Evolutionary conservation across 1,284 basidiomycete genomes (phyloP).

Genomic region (Malassezia furfur): DNA sequence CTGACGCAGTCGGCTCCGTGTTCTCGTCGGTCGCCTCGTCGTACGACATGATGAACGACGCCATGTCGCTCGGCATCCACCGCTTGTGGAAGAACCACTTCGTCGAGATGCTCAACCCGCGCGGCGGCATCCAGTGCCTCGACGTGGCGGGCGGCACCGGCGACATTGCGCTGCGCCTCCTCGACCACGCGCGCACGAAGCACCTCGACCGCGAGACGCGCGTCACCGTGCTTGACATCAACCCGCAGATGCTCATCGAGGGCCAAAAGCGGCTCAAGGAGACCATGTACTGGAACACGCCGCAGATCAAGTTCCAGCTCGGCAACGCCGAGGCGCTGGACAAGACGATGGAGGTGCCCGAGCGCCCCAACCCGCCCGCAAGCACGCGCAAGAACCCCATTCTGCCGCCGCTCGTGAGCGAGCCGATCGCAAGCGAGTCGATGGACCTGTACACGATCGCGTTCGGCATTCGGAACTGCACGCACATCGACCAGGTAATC

Average conservation of each 20-base stretch:
- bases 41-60: slow-evolving; percentile 98
- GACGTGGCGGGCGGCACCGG: slow-evolving; percentile 95
- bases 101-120: slow-evolving; percentile 66
- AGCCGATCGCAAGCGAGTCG: slow-evolving; percentile 53
- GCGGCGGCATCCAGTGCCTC: slow-evolving; percentile 60
- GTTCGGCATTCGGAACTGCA: slow-evolving; percentile 97
- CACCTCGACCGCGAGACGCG: slow-evolving; percentile 59
- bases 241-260: slow-evolving; percentile 86
- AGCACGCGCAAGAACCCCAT: slow-evolving; percentile 27
- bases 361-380: slow-evolving; percentile 18
- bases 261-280: slow-evolving; percentile 63
- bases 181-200: slow-evolving; percentile 80
- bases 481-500: slow-evolving; percentile 77
- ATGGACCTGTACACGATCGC: slow-evolving; percentile 98
- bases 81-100: slow-evolving; percentile 94
- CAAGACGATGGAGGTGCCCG: slow-evolving; percentile 24
- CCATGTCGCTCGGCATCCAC: slow-evolving; percentile 90
- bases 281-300: slow-evolving; percentile 56
- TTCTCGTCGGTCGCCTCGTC: slow-evolving; percentile 92
- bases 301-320: slow-evolving; percentile 84
- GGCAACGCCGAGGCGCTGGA: slow-evolving; percentile 78
- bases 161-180: slow-evolving; percentile 86
- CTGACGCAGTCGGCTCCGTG: slow-evolving; percentile 65
- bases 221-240: slow-evolving; percentile 90
- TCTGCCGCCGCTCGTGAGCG: slow-evolving; percentile 35